Evolutionary conservation across 2,329 filamentous ascomycete genomes (phyloP).

Genomic region (Madurella fahalii): DNA sequence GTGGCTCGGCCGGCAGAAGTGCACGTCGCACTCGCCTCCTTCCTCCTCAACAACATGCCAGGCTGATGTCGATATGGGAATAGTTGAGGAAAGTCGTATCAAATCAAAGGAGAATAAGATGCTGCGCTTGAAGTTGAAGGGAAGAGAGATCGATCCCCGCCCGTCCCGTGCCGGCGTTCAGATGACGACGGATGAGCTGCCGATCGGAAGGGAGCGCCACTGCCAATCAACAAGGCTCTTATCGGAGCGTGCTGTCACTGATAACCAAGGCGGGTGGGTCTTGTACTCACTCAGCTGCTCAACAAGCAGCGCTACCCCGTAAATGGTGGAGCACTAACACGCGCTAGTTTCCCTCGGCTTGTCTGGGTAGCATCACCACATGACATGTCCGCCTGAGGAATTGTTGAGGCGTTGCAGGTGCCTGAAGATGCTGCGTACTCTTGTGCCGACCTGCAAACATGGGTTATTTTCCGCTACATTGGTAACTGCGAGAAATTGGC

Average conservation of each 20-base stretch:
- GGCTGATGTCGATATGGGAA: background rate
- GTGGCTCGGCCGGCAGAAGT: constrained; percentile 60
- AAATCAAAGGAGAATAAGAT: background rate
- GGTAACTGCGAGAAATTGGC: too few relatives aligned
- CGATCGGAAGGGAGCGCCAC: constrained; percentile 7
- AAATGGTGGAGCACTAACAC: constrained; percentile 5
- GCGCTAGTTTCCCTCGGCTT: background rate
- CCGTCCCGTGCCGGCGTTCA: constrained; percentile 3
- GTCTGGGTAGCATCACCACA: too few relatives aligned
- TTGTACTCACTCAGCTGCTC: background rate
- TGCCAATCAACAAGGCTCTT: constrained; percentile 12
- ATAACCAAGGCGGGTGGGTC: constrained; percentile 6
- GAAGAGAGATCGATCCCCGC: background rate
- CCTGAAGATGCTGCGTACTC: too few relatives aligned
- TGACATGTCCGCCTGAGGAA: too few relatives aligned
- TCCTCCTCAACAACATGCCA: constrained; percentile 30
- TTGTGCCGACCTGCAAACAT: too few relatives aligned
- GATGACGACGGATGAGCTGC: constrained; percentile 15
- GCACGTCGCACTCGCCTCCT: constrained; percentile 35
- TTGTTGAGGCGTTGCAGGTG: too few relatives aligned
- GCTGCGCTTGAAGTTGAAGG: background rate
- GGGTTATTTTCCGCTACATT: too few relatives aligned
- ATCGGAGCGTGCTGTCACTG: background rate
- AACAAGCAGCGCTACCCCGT: background rate
- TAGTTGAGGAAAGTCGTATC: background rate